A percentile compares a stretch with the other conserved stretches of the same genome.
phyloP scores from a whole-genome alignment of 192 early-diverging fungal genomes.

The Coemansia sp. region DNA sequence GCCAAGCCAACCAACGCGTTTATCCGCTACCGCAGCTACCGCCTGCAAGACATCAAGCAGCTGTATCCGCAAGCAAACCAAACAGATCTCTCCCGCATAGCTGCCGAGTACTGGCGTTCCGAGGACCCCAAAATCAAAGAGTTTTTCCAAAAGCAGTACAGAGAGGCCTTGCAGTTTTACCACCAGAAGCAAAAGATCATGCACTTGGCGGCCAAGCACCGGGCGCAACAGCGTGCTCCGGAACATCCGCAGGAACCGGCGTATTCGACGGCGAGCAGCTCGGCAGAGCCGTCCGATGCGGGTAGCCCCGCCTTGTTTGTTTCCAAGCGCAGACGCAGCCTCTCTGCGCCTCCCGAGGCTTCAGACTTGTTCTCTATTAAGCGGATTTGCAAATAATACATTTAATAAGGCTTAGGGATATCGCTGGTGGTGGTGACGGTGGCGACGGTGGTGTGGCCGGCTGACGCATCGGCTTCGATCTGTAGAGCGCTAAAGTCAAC shows the following conservation, averaged over 20 bases:
- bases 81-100: slow-evolving; percentile 21
- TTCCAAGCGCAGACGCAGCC: slow-evolving; percentile 9
- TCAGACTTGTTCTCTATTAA: background rate
- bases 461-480: background rate
- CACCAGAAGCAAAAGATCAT: slow-evolving; percentile 13
- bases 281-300: too few species aligned
- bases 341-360: slow-evolving; percentile 2
- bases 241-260: too few species aligned
- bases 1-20: slow-evolving; percentile 26
- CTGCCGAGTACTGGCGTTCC: slow-evolving; percentile 28
- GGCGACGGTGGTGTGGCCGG: background rate
- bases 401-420: background rate
- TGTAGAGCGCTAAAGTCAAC: background rate
- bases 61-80: slow-evolving; percentile 16
- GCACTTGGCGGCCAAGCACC: slow-evolving; percentile 6
- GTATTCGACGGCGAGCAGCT: too few species aligned
- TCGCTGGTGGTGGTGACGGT: background rate
- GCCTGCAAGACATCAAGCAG: slow-evolving; percentile 10
- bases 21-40: slow-evolving; percentile 27
- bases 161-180: slow-evolving; percentile 15
- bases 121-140: slow-evolving; percentile 17
- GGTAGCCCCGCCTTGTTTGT: background rate
- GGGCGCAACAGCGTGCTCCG: too few species aligned
- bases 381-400: background rate
- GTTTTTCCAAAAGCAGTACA: slow-evolving; percentile 15